These are phyloP conservation scores for Neonectria sp. DNA, from an alignment of 2,329 filamentous ascomycete species.

Conservation along the genomic window DNA sequence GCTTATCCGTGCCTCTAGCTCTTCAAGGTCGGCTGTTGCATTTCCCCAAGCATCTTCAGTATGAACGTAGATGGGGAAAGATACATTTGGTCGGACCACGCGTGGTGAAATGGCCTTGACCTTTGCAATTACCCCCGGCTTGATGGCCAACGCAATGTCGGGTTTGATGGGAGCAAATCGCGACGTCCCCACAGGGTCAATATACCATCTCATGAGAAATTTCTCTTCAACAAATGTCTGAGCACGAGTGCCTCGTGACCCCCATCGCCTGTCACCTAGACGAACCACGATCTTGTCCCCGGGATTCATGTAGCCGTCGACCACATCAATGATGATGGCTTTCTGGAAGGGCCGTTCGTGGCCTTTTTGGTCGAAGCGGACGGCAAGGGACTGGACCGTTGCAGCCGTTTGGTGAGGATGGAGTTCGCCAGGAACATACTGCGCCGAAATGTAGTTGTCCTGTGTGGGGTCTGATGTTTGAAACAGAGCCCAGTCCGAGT, in stretches of 20 bases:
- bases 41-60: constrained; percentile 21
- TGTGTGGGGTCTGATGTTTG: constrained; percentile 50
- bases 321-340: constrained; percentile 54
- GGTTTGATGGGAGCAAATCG: constrained; percentile 53
- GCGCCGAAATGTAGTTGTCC: constrained; percentile 53
- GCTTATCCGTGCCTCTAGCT: background rate
- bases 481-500: constrained; percentile 55
- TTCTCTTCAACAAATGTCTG: constrained; percentile 55
- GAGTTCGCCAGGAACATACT: constrained; percentile 48
- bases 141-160: constrained; percentile 48
- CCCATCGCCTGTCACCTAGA: constrained; percentile 52
- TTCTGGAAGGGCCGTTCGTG: constrained; percentile 57
- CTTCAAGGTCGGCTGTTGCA: constrained; percentile 1
- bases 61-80: constrained; percentile 41
- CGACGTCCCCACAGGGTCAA: constrained; percentile 55
- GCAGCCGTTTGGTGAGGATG: constrained; percentile 50
- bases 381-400: constrained; percentile 51
- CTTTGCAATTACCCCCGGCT: constrained; percentile 38
- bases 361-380: constrained; percentile 57
- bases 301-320: constrained; percentile 55
- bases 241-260: constrained; percentile 49
- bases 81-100: constrained; percentile 36
- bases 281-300: constrained; percentile 53
- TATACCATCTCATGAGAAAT: constrained; percentile 55
- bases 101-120: constrained; percentile 41